These are phyloP conservation scores for Nicotiana attenuata DNA, from an alignment of 257 asterid species.

Conservation along the genomic window DNA sequence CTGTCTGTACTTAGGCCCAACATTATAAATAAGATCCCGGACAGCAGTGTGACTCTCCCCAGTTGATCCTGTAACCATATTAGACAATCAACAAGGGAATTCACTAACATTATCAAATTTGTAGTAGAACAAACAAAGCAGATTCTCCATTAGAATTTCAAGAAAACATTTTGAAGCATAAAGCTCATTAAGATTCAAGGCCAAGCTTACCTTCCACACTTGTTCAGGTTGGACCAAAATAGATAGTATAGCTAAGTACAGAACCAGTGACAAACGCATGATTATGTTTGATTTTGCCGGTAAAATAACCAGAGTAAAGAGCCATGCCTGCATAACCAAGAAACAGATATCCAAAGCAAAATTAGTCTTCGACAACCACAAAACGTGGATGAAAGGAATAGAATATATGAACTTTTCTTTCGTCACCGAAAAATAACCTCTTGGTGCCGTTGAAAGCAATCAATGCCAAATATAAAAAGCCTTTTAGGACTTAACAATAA, in stretches of 20 bases:
- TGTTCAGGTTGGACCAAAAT: constrained; percentile 71
- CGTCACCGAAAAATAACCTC: background rate
- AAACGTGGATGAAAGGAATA: background rate
- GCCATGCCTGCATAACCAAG: constrained; percentile 71
- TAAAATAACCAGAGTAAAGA: constrained; percentile 69
- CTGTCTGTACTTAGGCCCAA: constrained; percentile 80
- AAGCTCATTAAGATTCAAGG: background rate
- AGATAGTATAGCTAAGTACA: constrained; percentile 54
- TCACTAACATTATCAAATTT: constrained; percentile 42
- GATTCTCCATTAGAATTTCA: background rate
- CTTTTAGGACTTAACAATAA: background rate
- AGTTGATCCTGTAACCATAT: constrained; percentile 85
- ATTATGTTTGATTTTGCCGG: constrained; percentile 66
- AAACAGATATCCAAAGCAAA: constrained; percentile 2
- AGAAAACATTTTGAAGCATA: background rate
- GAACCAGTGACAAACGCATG: constrained; percentile 65
- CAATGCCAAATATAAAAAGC: background rate
- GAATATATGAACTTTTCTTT: background rate
- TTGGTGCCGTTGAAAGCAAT: background rate
- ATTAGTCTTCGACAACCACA: background rate
- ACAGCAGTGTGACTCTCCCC: constrained; percentile 82
- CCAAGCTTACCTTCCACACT: constrained; percentile 75
- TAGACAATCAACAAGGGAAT: constrained; percentile 32
- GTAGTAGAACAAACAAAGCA: constrained; percentile 3
- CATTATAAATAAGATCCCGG: constrained; percentile 73